phyloP scores from a whole-genome alignment of 805 yeast genomes.

The Ogataea paraovalis region DNA sequence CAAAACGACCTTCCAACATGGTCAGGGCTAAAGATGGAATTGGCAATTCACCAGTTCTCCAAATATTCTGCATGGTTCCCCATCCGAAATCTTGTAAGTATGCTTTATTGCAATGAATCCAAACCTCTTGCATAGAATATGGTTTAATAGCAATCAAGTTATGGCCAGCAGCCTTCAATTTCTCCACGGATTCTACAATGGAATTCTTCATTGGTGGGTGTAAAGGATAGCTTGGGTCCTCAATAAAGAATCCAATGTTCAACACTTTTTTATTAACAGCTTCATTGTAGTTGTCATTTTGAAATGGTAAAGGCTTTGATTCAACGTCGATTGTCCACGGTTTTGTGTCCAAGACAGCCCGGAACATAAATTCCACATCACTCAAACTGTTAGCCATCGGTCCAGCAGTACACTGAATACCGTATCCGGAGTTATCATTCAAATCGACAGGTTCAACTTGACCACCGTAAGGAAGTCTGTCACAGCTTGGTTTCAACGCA shows the following conservation, averaged over 20 bases:
- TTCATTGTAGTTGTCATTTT: constrained; percentile 20
- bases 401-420: constrained; percentile 22
- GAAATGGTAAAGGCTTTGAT: constrained; percentile 1
- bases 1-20: constrained; percentile 3
- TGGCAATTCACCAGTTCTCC: constrained; percentile 8
- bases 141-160: constrained; percentile 35
- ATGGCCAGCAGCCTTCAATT: constrained; percentile 37
- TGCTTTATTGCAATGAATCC: constrained; percentile 2
- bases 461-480: constrained; percentile 43
- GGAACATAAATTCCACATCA: constrained; percentile 49
- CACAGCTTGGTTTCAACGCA: constrained; percentile 47
- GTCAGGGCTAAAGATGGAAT: constrained; percentile 3
- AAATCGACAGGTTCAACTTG: constrained; percentile 44
- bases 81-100: neutral
- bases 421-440: neutral
- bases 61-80: neutral
- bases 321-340: constrained; percentile 41
- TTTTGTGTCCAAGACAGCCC: constrained; percentile 40
- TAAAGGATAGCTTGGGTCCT: constrained; percentile 51
- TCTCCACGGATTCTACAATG: constrained; percentile 28
- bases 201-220: constrained; percentile 55
- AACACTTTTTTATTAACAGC: constrained; percentile 27
- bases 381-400: constrained; percentile 44
- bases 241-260: constrained; percentile 48
- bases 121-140: neutral